A percentile compares a stretch with the other conserved stretches of the same genome.
Evolutionary conservation across 2,329 filamentous ascomycete genomes (phyloP).

Genomic region (Exophiala xenobiotica): DNA sequence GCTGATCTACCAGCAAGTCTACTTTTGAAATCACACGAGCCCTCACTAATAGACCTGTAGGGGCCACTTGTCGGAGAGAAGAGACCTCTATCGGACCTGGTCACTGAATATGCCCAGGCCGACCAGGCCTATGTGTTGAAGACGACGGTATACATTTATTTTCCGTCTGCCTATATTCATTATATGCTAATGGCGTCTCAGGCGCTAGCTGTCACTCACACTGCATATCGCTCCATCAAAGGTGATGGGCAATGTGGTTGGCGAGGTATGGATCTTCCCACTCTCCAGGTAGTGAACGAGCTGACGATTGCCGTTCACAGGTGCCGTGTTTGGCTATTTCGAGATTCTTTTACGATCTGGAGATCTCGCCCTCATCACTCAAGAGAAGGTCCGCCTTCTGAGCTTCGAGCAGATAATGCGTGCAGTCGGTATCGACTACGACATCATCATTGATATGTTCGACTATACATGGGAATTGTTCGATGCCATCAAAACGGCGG

Average conservation of each 20-base stretch:
- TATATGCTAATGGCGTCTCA: constrained; percentile 40
- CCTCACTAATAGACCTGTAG: constrained; percentile 47
- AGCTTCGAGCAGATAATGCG: constrained; percentile 70
- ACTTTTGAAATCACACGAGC: not conserved
- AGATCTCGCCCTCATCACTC: constrained; percentile 63
- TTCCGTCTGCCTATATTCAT: not conserved
- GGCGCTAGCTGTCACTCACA: constrained; percentile 79
- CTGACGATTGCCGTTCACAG: constrained; percentile 47
- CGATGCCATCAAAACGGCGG: constrained; percentile 58
- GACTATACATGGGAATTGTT: constrained; percentile 72
- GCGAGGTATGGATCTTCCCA: constrained; percentile 70
- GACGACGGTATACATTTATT: constrained; percentile 70
- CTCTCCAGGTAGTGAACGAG: constrained; percentile 17
- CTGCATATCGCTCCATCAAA: constrained; percentile 80
- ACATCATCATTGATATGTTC: constrained; percentile 79
- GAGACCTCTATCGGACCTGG: constrained; percentile 69
- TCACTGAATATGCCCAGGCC: constrained; percentile 82
- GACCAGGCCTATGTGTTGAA: constrained; percentile 83
- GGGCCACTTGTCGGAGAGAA: constrained; percentile 80
- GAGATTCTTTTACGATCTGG: constrained; percentile 73
- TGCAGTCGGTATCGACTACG: constrained; percentile 65
- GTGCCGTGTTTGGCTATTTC: constrained; percentile 89
- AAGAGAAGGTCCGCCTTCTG: constrained; percentile 70
- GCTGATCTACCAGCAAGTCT: constrained; percentile 55
- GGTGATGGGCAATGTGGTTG: constrained; percentile 97